Percentiles rank a stretch among this genome's conserved stretches.
These are phyloP conservation scores for Mortierella sp. DNA, from an alignment of 371 early-diverging fungal species.

Conservation along the genomic window DNA sequence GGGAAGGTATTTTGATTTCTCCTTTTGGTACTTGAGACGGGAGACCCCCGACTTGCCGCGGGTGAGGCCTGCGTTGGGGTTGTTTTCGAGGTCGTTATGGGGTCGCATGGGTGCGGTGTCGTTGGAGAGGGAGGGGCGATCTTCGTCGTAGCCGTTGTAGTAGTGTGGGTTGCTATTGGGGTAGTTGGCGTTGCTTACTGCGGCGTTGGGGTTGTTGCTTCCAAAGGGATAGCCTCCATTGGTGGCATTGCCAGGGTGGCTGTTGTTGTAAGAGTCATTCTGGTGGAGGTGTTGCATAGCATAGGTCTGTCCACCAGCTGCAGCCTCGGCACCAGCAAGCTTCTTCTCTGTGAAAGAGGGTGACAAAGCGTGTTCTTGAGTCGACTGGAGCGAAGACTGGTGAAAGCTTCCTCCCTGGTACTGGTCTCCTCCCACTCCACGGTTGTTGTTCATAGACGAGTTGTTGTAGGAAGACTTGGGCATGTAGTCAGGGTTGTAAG, in stretches of 20 bases:
- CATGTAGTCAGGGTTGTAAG: constrained; percentile 52
- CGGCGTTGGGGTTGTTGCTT: constrained; percentile 22
- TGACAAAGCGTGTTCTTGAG: constrained; percentile 42
- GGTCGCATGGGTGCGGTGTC: constrained; percentile 56
- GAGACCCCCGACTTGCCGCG: constrained; percentile 42
- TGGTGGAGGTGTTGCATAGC: constrained; percentile 44
- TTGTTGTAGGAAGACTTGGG: constrained; percentile 10
- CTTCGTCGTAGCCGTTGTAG: constrained; percentile 58
- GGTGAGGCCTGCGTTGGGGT: constrained; percentile 27
- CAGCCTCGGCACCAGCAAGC: constrained; percentile 13
- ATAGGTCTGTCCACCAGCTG: constrained; percentile 29
- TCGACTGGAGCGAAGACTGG: constrained; percentile 24
- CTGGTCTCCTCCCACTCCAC: not conserved
- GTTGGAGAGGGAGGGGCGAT: constrained; percentile 56
- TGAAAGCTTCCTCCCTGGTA: constrained; percentile 14
- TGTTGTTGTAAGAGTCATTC: not conserved
- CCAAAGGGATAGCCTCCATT: constrained; percentile 13
- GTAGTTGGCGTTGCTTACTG: constrained; percentile 19
- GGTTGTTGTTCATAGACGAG: not conserved
- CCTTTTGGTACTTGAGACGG: constrained; percentile 48
- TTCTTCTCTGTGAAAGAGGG: constrained; percentile 38
- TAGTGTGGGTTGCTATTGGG: constrained; percentile 21
- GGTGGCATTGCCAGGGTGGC: not conserved
- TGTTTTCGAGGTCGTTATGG: constrained; percentile 31
- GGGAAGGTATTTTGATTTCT: constrained; percentile 47